A percentile compares a stretch with the other conserved stretches of the same genome.
Evolutionary conservation across 768 basidiomycete genomes (phyloP).

Genomic region (Russula dissimulans): DNA sequence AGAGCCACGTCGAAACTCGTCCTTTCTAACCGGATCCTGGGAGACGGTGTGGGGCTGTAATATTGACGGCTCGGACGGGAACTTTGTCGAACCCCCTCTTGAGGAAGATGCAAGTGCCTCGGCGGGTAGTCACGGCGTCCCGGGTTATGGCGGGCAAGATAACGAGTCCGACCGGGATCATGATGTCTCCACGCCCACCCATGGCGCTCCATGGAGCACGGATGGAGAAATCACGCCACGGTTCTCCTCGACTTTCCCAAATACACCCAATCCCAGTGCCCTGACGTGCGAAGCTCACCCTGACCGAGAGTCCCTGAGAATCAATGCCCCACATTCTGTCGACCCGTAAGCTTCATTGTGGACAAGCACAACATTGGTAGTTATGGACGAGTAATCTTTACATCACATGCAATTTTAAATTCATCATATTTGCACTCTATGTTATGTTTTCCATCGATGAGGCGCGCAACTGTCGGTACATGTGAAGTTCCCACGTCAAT

Average conservation of each 20-base stretch:
- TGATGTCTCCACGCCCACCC: background rate
- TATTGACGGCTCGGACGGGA: background rate
- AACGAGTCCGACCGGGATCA: background rate
- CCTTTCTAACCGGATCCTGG: background rate
- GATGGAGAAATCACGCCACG: conserved; percentile 3
- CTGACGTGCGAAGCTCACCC: background rate
- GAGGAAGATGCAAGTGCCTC: background rate
- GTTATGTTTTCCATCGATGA: background rate
- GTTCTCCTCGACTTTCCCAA: conserved; percentile 8
- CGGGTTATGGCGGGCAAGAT: background rate
- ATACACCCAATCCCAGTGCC: background rate
- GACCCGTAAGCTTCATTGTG: background rate
- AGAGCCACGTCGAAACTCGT: background rate
- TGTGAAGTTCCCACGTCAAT: background rate
- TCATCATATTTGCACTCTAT: background rate
- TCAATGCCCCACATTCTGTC: background rate
- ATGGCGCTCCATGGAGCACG: background rate
- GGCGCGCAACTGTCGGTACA: too few species aligned
- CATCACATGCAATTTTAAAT: background rate
- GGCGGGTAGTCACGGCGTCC: background rate
- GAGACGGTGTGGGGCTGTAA: conserved; percentile 7
- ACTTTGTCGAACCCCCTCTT: background rate
- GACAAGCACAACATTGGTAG: background rate
- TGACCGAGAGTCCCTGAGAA: background rate
- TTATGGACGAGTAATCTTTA: background rate